A percentile compares a stretch with the other conserved stretches of the same genome.
phyloP scores from a whole-genome alignment of 75 land plant species.

The Larix kaempferi region DNA sequence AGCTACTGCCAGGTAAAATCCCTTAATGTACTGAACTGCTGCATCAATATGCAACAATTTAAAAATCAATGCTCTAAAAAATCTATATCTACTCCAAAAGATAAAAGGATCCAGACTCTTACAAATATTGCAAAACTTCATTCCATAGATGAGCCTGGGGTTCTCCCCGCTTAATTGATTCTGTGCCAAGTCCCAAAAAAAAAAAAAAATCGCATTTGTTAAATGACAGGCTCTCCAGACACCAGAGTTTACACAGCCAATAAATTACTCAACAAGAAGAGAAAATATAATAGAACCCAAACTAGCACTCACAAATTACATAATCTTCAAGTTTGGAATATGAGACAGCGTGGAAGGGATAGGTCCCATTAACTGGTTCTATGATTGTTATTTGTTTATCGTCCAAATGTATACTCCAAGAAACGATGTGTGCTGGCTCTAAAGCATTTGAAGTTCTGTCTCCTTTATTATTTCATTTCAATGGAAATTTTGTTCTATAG shows the following conservation, averaged over 20 bases:
- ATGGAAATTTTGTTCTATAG: too few species aligned
- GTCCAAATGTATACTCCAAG: too few species aligned
- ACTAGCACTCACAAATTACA: too few species aligned
- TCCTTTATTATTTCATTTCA: too few species aligned
- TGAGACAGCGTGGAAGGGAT: conserved; percentile 81
- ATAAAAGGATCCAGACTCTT: conserved; percentile 9
- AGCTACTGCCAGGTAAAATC: not conserved
- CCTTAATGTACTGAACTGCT: not conserved
- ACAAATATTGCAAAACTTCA: conserved; percentile 85
- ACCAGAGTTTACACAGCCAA: too few species aligned
- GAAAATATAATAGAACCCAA: conserved; percentile 16
- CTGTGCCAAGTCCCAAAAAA: not conserved
- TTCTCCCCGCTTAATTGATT: conserved; percentile 77
- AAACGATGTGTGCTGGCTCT: not conserved
- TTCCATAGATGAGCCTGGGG: conserved; percentile 79
- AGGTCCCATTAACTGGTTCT: conserved; percentile 53
- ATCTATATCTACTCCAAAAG: not conserved
- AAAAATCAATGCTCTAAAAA: not conserved
- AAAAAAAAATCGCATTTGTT: too few species aligned
- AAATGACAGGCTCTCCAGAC: too few species aligned
- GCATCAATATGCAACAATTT: not conserved
- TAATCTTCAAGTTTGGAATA: conserved; percentile 66
- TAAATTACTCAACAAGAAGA: too few species aligned
- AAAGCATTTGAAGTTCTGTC: conserved; percentile 9
- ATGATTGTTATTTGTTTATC: too few species aligned